A percentile compares a stretch with the other conserved stretches of the same genome.
These are phyloP conservation scores for Gracilariopsis chorda DNA, from an alignment of 23 red algal species.

Conservation along the genomic window DNA sequence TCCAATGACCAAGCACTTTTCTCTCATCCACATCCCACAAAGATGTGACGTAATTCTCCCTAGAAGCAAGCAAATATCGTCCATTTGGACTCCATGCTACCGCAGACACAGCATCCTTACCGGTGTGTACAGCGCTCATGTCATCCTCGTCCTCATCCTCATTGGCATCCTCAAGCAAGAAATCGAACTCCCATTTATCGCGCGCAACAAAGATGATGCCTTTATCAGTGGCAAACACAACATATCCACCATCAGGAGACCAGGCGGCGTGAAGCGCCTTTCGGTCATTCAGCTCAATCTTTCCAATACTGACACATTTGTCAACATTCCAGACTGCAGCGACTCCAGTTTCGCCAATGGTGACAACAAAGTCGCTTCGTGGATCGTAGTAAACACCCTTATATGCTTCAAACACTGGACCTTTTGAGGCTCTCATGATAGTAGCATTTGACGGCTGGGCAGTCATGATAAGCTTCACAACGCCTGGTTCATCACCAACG, in stretches of 20 bases:
- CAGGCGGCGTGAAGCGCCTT: slow-evolving; percentile 47
- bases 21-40: slow-evolving; percentile 42
- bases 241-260: slow-evolving; percentile 35
- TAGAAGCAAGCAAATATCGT: slow-evolving; percentile 28
- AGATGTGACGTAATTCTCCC: background rate
- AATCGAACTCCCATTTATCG: slow-evolving; percentile 13
- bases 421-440: slow-evolving; percentile 21
- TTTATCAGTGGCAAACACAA: slow-evolving; percentile 54
- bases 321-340: slow-evolving; percentile 67
- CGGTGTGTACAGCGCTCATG: background rate
- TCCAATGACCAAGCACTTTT: slow-evolving; percentile 52
- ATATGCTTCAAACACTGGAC: slow-evolving; percentile 42
- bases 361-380: slow-evolving; percentile 55
- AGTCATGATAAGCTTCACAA: slow-evolving; percentile 71
- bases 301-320: background rate
- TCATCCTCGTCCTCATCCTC: slow-evolving; percentile 33
- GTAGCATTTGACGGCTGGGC: slow-evolving; percentile 41
- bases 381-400: slow-evolving; percentile 58
- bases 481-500: slow-evolving; percentile 77
- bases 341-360: slow-evolving; percentile 39
- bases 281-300: slow-evolving; percentile 33
- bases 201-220: slow-evolving; percentile 46
- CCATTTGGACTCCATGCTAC: slow-evolving; percentile 56
- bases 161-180: slow-evolving; percentile 40
- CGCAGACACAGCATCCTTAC: slow-evolving; percentile 7